phyloP scores from a whole-genome alignment of 169 alveolate genomes.

The Plasmodium blacklocki region DNA sequence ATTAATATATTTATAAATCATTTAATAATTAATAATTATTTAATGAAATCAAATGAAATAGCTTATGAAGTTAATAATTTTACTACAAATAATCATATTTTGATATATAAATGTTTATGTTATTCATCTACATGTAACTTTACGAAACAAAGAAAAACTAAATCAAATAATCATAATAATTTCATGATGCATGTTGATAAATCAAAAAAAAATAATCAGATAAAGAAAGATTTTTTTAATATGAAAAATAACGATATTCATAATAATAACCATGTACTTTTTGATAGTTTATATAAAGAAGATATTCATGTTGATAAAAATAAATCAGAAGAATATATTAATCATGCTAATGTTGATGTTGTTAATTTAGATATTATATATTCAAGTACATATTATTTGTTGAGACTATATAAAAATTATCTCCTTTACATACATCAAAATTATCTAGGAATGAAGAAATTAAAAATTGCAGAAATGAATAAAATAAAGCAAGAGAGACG shows the following conservation, averaged over 20 bases:
- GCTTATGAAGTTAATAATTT: conserved; percentile 57
- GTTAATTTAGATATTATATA: conserved; percentile 47
- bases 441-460: conserved; percentile 32
- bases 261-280: background rate
- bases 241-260: background rate
- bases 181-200: too few relatives aligned
- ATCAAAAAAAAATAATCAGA: too few relatives aligned
- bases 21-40: conserved; percentile 43
- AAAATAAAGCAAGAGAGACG: background rate
- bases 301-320: background rate
- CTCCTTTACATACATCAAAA: conserved; percentile 52
- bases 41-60: conserved; percentile 58
- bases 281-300: background rate
- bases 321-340: conserved; percentile 26
- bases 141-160: background rate
- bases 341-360: conserved; percentile 26
- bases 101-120: conserved; percentile 54
- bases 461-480: conserved; percentile 16
- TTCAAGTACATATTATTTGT: conserved; percentile 25
- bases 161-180: too few relatives aligned
- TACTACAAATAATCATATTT: conserved; percentile 53
- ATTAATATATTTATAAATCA: conserved; percentile 41
- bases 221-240: too few relatives aligned
- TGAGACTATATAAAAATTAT: conserved; percentile 50
- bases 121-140: conserved; percentile 62